Conservation (phyloP, 352 stramenopile species). For the Globisporangium mamillatum region DNA sequence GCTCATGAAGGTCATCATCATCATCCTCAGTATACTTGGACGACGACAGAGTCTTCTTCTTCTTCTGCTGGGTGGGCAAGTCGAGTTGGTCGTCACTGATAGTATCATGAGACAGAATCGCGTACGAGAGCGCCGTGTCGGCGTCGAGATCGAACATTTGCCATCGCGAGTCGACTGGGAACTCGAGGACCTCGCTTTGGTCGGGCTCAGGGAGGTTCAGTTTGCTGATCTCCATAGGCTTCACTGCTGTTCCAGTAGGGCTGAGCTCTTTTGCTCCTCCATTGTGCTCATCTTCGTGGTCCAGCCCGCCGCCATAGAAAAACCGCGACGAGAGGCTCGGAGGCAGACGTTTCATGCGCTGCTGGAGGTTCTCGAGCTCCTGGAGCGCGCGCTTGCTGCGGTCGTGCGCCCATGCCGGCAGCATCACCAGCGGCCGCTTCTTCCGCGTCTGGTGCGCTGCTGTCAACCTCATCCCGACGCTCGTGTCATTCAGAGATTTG, state of each 20-base stretch:
- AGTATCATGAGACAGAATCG: conserved; percentile 40
- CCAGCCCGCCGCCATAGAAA: background rate
- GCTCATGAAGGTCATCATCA: conserved; percentile 17
- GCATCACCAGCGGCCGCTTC: conserved; percentile 24
- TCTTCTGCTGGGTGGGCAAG: background rate
- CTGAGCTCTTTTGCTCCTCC: background rate
- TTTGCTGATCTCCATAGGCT: background rate
- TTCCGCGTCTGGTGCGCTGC: conserved; percentile 13
- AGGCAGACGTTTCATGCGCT: conserved; percentile 14
- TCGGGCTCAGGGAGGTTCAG: conserved; percentile 1
- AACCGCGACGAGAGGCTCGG: background rate
- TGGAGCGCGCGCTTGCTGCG: conserved; percentile 65
- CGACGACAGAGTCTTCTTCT: background rate
- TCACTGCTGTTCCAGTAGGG: background rate
- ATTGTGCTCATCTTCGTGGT: conserved; percentile 2
- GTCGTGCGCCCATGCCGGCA: conserved; percentile 61
- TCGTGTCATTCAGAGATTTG: conserved; percentile 7
- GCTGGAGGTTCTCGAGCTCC: conserved; percentile 44
- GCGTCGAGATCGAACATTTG: conserved; percentile 41
- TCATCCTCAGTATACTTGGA: conserved; percentile 3
- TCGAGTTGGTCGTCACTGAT: background rate
- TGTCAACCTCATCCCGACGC: background rate
- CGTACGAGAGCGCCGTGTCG: conserved; percentile 44
- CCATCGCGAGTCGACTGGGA: conserved; percentile 39
- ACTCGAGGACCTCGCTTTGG: conserved; percentile 28